These are phyloP conservation scores for Phaeodactylum tricornutum DNA, from an alignment of 108 stramenopile genomes.

Conservation along the genomic window DNA sequence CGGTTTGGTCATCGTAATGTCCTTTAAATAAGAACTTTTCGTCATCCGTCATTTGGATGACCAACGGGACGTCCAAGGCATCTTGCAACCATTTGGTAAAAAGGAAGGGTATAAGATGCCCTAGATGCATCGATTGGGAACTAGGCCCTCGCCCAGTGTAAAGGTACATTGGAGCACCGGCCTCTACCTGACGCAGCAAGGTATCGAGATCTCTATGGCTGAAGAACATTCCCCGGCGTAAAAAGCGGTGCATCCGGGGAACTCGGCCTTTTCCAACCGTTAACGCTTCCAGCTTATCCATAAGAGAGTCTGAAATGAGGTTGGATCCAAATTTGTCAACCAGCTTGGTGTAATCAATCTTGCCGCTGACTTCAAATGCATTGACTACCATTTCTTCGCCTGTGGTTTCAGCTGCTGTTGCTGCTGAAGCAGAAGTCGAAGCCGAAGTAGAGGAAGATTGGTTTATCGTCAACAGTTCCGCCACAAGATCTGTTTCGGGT, in stretches of 20 bases:
- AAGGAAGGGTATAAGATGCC: slow-evolving; percentile 96
- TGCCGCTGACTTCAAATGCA: slow-evolving; percentile 76
- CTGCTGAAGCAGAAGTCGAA: too few relatives aligned
- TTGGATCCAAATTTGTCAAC: slow-evolving; percentile 91
- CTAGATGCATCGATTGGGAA: slow-evolving; percentile 92
- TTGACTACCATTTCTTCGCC: slow-evolving; percentile 84
- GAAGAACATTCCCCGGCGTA: slow-evolving; percentile 96
- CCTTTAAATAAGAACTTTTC: slow-evolving; percentile 99
- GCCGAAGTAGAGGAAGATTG: too few relatives aligned
- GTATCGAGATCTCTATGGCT: slow-evolving; percentile 91
- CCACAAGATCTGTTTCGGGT: too few relatives aligned
- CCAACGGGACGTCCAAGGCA: slow-evolving; percentile 93
- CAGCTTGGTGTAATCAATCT: slow-evolving; percentile 95
- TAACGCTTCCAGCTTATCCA: slow-evolving; percentile 57
- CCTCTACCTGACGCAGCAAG: slow-evolving; percentile 58
- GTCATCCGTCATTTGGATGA: slow-evolving; percentile 99
- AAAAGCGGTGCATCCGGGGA: slow-evolving; percentile 81
- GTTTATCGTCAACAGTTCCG: too few relatives aligned
- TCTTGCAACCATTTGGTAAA: slow-evolving; percentile 96
- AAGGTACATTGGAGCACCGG: slow-evolving; percentile 78
- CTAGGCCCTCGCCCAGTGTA: slow-evolving; percentile 99
- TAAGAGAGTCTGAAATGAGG: slow-evolving; percentile 48
- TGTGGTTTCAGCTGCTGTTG: slow-evolving; percentile 4
- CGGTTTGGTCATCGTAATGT: slow-evolving; percentile 56
- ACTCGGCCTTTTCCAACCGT: slow-evolving; percentile 79